A percentile compares a stretch with the other conserved stretches of the same genome.
Conservation (phyloP, 257 asterid species). For the Handroanthus guayacan region DNA sequence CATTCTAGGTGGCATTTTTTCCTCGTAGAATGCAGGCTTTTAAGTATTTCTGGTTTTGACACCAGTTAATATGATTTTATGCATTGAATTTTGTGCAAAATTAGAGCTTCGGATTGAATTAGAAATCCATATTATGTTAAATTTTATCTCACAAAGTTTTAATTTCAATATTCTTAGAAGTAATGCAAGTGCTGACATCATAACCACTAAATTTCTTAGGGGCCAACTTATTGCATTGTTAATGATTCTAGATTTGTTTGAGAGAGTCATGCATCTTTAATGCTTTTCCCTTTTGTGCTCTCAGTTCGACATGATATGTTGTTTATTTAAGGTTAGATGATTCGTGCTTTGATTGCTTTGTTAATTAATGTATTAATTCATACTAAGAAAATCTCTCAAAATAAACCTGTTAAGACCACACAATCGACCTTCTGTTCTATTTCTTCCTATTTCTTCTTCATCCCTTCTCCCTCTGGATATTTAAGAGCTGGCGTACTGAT, state of each 20-base stretch:
- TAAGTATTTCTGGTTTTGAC: neutral
- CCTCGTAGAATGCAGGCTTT: neutral
- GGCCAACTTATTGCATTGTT: neutral
- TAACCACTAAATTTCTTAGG: neutral
- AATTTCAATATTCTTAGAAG: neutral
- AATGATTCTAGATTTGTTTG: slow-evolving; percentile 21
- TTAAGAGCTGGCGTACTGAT: slow-evolving; percentile 12
- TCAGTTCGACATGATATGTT: slow-evolving; percentile 6
- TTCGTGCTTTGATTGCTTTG: neutral
- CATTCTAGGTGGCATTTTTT: neutral
- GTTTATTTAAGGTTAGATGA: slow-evolving; percentile 5
- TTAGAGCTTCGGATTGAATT: neutral
- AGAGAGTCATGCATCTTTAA: neutral
- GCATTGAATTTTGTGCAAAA: neutral
- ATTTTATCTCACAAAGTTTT: neutral
- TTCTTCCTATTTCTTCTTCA: neutral
- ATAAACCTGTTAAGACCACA: neutral
- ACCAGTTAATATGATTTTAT: neutral
- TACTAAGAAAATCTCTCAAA: neutral
- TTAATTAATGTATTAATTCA: neutral
- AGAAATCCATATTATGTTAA: neutral
- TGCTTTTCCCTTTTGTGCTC: neutral
- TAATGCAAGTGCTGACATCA: neutral
- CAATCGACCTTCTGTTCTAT: neutral
- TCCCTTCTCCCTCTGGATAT: neutral